phyloP scores from a whole-genome alignment of 176 grass and related monocot species.

The Puccinellia tenuiflora region DNA sequence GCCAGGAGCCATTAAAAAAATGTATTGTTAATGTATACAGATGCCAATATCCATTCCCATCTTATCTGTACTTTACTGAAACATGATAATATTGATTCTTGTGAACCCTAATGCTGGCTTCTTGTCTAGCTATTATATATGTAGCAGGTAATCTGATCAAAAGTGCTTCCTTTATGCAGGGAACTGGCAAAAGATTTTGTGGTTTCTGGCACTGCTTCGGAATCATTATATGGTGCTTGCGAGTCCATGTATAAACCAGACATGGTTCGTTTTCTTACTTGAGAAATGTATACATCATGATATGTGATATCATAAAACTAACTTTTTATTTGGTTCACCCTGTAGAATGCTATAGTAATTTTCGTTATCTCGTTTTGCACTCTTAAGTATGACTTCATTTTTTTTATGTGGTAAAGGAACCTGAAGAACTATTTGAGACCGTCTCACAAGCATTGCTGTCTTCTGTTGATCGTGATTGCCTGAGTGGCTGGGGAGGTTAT shows the following conservation, averaged over 20 bases:
- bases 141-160: background rate
- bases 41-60: background rate
- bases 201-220: slow-evolving; percentile 82
- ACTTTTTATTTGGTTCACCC: background rate
- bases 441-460: slow-evolving; percentile 84
- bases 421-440: slow-evolving; percentile 90
- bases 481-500: slow-evolving; percentile 88
- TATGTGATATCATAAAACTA: background rate
- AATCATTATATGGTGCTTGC: slow-evolving; percentile 87
- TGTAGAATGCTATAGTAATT: background rate
- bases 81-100: background rate
- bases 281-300: background rate
- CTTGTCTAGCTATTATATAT: background rate
- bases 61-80: background rate
- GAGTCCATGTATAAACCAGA: slow-evolving; percentile 97
- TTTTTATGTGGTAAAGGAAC: slow-evolving; percentile 50
- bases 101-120: background rate
- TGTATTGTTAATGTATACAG: background rate
- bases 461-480: slow-evolving; percentile 85
- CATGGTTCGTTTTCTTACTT: slow-evolving; percentile 60
- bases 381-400: background rate
- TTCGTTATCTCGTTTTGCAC: background rate
- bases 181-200: slow-evolving; percentile 97
- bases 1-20: background rate
- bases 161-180: slow-evolving; percentile 44